Percentiles rank a stretch among this genome's conserved stretches.
These are phyloP conservation scores for Gracilariopsis chorda DNA, from an alignment of 23 red algal species.

Conservation along the genomic window DNA sequence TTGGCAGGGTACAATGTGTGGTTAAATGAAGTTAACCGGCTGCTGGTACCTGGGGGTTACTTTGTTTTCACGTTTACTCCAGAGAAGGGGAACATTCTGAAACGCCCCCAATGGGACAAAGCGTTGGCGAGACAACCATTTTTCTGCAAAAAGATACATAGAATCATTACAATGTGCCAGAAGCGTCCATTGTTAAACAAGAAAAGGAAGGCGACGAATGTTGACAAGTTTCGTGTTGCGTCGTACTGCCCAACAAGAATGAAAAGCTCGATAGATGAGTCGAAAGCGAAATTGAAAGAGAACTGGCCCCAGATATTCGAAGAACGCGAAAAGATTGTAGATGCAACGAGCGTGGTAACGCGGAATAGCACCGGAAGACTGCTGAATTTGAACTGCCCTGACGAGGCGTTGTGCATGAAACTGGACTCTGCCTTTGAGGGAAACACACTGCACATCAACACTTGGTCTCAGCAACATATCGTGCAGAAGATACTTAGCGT, in stretches of 20 bases:
- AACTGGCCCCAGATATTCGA: not conserved
- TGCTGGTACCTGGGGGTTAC: slow-evolving; percentile 21
- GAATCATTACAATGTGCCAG: slow-evolving; percentile 34
- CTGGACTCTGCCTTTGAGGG: not conserved
- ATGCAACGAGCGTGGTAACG: not conserved
- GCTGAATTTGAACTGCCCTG: not conserved
- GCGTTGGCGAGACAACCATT: slow-evolving; percentile 5
- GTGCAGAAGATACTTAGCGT: slow-evolving; percentile 4
- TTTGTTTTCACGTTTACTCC: slow-evolving; percentile 39
- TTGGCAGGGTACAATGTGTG: slow-evolving; percentile 1
- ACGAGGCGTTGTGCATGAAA: not conserved
- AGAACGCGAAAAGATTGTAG: not conserved
- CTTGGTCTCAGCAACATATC: not conserved
- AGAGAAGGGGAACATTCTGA: not conserved
- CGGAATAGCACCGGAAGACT: not conserved
- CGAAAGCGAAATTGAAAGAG: not conserved
- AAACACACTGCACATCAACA: not conserved
- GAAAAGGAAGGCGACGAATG: not conserved
- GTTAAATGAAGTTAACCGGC: slow-evolving; percentile 10
- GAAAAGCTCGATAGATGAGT: not conserved
- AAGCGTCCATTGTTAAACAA: not conserved
- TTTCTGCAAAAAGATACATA: slow-evolving; percentile 2
- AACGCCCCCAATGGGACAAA: not conserved
- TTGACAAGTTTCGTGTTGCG: not conserved
- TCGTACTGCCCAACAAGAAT: not conserved